These are phyloP conservation scores for Phellinidium pouzarii DNA, from an alignment of 1,284 basidiomycete genomes.

Conservation along the genomic window DNA sequence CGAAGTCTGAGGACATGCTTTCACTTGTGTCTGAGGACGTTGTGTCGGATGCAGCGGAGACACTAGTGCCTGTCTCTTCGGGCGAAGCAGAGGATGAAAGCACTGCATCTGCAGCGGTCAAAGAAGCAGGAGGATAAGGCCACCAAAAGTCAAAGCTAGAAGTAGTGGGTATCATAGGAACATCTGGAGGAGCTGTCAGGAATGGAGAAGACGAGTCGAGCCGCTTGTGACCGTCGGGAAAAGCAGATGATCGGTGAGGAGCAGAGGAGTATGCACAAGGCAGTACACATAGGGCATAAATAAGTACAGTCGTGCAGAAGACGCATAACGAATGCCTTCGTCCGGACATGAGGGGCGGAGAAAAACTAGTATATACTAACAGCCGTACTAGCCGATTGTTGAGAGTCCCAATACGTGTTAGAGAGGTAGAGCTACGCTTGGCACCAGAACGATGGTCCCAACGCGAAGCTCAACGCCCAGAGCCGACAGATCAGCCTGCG, in stretches of 20 bases:
- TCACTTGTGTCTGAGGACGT: background rate
- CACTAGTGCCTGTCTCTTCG: background rate
- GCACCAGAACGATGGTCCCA: conserved; percentile 36
- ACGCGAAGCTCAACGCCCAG: conserved; percentile 52
- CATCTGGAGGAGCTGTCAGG: conserved; percentile 3
- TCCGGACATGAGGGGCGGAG: background rate
- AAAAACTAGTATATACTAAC: background rate
- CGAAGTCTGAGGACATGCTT: background rate
- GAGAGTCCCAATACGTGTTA: background rate
- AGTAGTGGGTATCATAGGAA: conserved; percentile 6
- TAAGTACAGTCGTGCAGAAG: background rate
- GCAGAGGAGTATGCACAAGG: background rate
- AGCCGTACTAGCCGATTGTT: background rate
- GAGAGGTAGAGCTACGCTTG: conserved; percentile 28
- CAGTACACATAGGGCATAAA: background rate
- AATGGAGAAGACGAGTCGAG: conserved; percentile 1
- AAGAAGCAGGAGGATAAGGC: conserved; percentile 26
- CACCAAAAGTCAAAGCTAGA: conserved; percentile 27
- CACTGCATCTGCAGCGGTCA: conserved; percentile 6
- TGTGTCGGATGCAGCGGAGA: background rate
- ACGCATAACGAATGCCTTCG: background rate
- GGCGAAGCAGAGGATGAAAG: background rate
- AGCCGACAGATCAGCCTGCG: conserved; percentile 58
- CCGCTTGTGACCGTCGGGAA: background rate
- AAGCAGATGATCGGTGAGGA: background rate